Evolutionary conservation across 345 rosid genomes (phyloP), one percentile per base, ranked within the genome.

Genomic region (Lenwebbia sp.): DNA sequence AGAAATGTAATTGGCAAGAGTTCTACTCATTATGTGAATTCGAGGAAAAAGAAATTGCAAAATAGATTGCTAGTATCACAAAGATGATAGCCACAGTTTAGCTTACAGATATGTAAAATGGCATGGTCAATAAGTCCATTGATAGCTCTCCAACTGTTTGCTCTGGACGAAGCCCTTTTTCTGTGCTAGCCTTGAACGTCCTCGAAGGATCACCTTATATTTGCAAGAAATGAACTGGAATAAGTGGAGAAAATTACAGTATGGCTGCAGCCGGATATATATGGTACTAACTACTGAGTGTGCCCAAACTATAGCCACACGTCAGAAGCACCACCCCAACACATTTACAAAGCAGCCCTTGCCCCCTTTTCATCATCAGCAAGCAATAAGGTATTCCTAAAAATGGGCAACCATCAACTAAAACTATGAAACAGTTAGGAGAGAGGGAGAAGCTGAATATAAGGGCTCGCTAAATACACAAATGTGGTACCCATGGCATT

Each of bases 171-270:
- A 92, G 88, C 88, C 92, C 92, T 87, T 91, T 93, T 55, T 83
- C 90, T 89, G 88, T 84, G 88, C 88, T 90, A 84, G 90, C 93
- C 88, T 90, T 87, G 83, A 86, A 85, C 86, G 84, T 85, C 88
- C 87, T 89, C 81, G 89, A 76, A 87, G 92, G 95, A 87, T 91
- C 94, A 87, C 96, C 96, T 94, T 49, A 12, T 83, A 17, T 54
- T n/a, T 86, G 62, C 26, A 41, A 54, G 50, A 74, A 82, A 41
- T 26, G 58, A 52, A 50, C 8, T 14, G 30, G 62, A 40, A 23
- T 41, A 65, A 81, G 25, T 52, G 50, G 52, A 44, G 0, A 51
- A 70, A 30, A 28, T 33, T 54, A 40, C 54, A 13, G 50, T 28
- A 57, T 47, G 54, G 33, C 81, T 28, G 55, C 57, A 25, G 47